phyloP scores from a whole-genome alignment of 208 protist species.

The Crithidia expoeki region DNA sequence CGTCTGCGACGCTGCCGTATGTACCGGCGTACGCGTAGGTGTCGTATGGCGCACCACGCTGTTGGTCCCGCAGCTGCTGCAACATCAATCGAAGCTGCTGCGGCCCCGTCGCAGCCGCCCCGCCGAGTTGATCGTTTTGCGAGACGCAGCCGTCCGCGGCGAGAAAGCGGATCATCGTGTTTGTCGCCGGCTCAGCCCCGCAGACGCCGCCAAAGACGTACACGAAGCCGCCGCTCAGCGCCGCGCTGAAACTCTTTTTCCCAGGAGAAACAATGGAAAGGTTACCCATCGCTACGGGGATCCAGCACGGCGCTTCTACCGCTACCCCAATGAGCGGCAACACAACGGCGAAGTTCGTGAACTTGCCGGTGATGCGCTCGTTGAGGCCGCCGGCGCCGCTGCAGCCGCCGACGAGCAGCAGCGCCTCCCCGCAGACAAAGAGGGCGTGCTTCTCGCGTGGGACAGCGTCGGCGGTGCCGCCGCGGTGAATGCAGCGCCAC shows the following conservation, averaged over 20 bases:
- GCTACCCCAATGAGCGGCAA: constrained; percentile 44
- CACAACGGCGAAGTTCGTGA: constrained; percentile 76
- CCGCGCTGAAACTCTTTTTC: constrained; percentile 72
- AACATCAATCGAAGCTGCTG: constrained; percentile 33
- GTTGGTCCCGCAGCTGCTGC: constrained; percentile 41
- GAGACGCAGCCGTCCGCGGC: constrained; percentile 80
- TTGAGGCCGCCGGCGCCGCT: constrained; percentile 36
- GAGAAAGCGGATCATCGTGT: constrained; percentile 79
- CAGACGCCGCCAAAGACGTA: constrained; percentile 82
- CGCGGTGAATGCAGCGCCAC: constrained; percentile 70
- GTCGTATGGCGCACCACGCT: constrained; percentile 38
- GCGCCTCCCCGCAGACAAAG: constrained; percentile 70
- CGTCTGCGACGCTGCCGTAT: constrained; percentile 35
- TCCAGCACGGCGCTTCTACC: constrained; percentile 58
- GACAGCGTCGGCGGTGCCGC: constrained; percentile 59
- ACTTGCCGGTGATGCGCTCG: constrained; percentile 53
- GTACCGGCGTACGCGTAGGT: constrained; percentile 44
- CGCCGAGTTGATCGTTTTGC: constrained; percentile 31
- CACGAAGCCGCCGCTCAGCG: constrained; percentile 81
- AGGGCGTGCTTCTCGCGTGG: constrained; percentile 73
- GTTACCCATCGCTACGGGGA: constrained; percentile 84
- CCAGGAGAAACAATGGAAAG: constrained; percentile 61
- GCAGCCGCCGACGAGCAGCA: constrained; percentile 80
- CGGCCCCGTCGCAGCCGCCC: constrained; percentile 34
- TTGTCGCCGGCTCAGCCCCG: constrained; percentile 68